Conservation (phyloP, 495 filamentous ascomycete genomes). For the Penicillium pulvis region DNA sequence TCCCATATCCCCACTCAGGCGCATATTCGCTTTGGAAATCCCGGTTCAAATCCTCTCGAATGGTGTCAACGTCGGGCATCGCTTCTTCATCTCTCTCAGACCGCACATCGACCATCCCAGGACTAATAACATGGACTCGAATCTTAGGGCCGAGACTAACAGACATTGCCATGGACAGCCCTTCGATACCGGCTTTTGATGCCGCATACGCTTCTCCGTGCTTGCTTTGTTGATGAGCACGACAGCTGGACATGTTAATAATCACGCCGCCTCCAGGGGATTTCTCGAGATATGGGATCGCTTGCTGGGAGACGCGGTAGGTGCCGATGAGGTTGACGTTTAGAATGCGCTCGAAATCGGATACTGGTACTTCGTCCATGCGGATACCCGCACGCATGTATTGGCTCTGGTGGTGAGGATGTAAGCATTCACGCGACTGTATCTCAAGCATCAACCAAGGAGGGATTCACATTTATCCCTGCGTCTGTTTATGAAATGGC, state of each 20-base stretch:
- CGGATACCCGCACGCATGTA: constrained; percentile 5
- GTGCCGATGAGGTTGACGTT: constrained; percentile 7
- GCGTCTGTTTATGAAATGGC: background rate
- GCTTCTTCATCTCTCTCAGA: background rate
- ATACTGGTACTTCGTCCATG: constrained; percentile 8
- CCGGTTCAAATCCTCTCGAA: constrained; percentile 1
- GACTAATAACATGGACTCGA: constrained; percentile 6
- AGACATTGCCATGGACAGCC: constrained; percentile 6
- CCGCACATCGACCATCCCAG: constrained; percentile 10
- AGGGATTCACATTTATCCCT: background rate
- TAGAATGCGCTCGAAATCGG: constrained; percentile 5
- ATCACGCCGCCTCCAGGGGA: constrained; percentile 5
- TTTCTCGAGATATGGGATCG: constrained; percentile 4
- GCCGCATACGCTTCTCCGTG: constrained; percentile 9
- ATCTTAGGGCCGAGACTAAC: constrained; percentile 3
- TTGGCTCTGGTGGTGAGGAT: constrained; percentile 2
- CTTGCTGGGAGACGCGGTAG: constrained; percentile 7
- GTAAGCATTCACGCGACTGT: background rate
- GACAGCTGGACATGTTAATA: constrained; percentile 8
- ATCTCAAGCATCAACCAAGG: background rate
- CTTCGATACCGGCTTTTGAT: constrained; percentile 8
- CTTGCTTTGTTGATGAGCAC: constrained; percentile 4
- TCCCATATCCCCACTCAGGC: constrained; percentile 4
- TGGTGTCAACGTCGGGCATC: constrained; percentile 3
- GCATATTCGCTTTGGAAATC: constrained; percentile 10